Evolutionary conservation across 1,284 basidiomycete species (phyloP).

Genomic region (Laetiporus sulphureus): DNA sequence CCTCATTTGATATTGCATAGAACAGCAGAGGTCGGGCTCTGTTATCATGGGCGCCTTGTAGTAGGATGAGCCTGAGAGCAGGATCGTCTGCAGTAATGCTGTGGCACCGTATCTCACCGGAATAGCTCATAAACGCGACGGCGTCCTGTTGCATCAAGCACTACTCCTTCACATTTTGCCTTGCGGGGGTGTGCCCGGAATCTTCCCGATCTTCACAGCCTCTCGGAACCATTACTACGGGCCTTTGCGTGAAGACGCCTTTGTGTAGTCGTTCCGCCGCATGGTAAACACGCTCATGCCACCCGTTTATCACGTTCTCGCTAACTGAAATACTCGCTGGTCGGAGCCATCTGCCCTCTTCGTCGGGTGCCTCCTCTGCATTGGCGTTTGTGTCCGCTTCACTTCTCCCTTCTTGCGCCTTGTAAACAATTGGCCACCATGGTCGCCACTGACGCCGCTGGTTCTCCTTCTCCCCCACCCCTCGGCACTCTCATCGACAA

Average conservation of each 20-base stretch:
- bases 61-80: too few species aligned
- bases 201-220: slow-evolving; percentile 2
- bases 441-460: slow-evolving; percentile 40
- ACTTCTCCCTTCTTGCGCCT: slow-evolving; percentile 28
- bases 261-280: slow-evolving; percentile 20
- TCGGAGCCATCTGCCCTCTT: slow-evolving; percentile 13
- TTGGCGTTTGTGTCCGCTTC: slow-evolving; percentile 17
- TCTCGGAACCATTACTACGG: slow-evolving; percentile 6
- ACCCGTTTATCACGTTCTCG: slow-evolving; percentile 27
- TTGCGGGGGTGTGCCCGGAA: background rate
- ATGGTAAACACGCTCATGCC: slow-evolving; percentile 30
- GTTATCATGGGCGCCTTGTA: too few species aligned
- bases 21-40: too few species aligned
- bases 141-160: too few species aligned
- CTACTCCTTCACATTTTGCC: background rate
- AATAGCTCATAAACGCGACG: too few species aligned
- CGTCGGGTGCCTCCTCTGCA: slow-evolving; percentile 19
- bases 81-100: too few species aligned
- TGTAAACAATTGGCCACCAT: slow-evolving; percentile 44
- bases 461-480: slow-evolving; percentile 53
- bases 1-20: too few species aligned
- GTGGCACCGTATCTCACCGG: too few species aligned
- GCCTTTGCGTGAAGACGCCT: slow-evolving; percentile 4
- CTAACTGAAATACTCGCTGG: slow-evolving; percentile 22
- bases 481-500: slow-evolving; percentile 78